Evolutionary conservation across 2,329 filamentous ascomycete genomes (phyloP), one percentile per base, ranked within the genome.

Genomic region (Pseudogymnoascus sp.): DNA sequence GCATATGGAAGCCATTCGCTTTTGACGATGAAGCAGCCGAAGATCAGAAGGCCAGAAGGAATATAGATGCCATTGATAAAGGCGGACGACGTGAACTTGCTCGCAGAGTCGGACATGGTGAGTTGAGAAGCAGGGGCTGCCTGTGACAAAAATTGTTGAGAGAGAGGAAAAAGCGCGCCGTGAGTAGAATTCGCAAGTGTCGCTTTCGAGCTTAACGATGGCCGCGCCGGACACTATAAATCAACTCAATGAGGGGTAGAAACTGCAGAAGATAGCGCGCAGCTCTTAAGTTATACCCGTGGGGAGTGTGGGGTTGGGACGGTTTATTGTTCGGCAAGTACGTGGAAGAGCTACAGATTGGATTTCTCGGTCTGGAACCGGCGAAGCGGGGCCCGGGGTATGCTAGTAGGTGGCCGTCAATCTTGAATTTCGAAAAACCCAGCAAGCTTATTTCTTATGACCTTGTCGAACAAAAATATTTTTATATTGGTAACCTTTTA

Each of bases 61-160:
- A 95, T 87, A 75, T 93, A 92, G 70, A 95, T 84, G 73, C 89
- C 90, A 76, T 91, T 85, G 73, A 93, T 77, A 73, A 88, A 91
- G 71, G 86, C 80, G 68, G 81, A 80, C 67, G 86, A 81, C 35
- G 59, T 60, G 59, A 60, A 60, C 59, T 60, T 60, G 38, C 14
- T 25, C 16, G 50, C 28, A 4, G 28, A 35, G 50, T 56, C 50
- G n/a, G 50, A 56, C 50, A 56, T 56, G 28, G 28, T 56, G 50
- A 33, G 50, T 56, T 56, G 50, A 18, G 50, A 21, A 33, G 7
- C 11, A 31, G 28, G 28, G 50, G 50, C 8, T 56, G 50, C 28
- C 14, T 35, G 28, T 18, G 28, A 56, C 50, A 56, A 56, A 56
- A 56, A 56, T 56, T 56, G 50, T 56, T 56, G 50, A 33, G 50